Evolutionary conservation across 768 basidiomycete species (phyloP), one percentile per base, ranked within the genome.

Genomic region (Austroboletus eburneus): DNA sequence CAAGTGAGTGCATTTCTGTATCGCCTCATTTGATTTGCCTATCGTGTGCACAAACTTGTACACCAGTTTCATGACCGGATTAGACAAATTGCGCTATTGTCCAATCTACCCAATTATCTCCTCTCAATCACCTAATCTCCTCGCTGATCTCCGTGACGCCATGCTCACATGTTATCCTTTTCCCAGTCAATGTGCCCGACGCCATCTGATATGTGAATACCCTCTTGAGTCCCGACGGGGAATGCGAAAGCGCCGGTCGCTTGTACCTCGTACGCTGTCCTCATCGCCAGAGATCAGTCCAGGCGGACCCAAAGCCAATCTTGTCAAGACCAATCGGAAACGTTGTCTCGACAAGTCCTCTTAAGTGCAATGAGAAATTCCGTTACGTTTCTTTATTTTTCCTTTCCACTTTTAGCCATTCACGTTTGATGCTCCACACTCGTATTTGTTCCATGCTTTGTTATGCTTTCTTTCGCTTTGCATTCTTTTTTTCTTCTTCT

Each of bases 191-290:
- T 88, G 86, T 58, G 78, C 78, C 42, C 74, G 83, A 34, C 79
- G 86, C 21, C 77, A 78, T 24, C 76, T 87, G 39, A 77, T 72
- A 46, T 88, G 86, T 61, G 82, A 82, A 57, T 87, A 85, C 54
- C 86, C 86, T 1, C 64, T 71, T 6, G 83, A 83, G 62, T 86
- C 83, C 55, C 73, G 83, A 29, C 74, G 86, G 16, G 86, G 86
- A 9, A 79, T 83, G 74, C 73, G 81, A 42, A 69, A 68, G 57
- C 64, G 69, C 64, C 37, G 56, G 61, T 63, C 68, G 68, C 57
- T 68, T 32, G 30, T 68, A 27, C 66, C 64, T 16, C 62, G 66
- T 18, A 57, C 53, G 17, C 53, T 57, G 4, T 67, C 64, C 14
- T 21, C 58, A 2, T 34, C 53, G 6, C 61, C 65, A 32, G 64